These are phyloP conservation scores for Pestalotiopsis sp. DNA, from an alignment of 2,329 filamentous ascomycete genomes.

Conservation along the genomic window DNA sequence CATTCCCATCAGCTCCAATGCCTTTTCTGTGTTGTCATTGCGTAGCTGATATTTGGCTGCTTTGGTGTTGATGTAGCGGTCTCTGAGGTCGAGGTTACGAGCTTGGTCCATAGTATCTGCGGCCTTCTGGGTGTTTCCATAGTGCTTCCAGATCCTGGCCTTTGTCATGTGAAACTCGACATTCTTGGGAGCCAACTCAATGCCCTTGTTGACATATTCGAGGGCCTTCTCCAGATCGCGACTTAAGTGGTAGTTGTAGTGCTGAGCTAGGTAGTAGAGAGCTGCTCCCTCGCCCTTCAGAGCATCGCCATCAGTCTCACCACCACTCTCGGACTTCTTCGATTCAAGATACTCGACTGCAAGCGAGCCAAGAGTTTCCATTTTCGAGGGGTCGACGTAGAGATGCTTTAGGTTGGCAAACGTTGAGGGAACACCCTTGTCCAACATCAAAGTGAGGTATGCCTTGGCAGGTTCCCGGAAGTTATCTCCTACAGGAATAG, in stretches of 20 bases:
- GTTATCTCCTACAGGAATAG: conserved; percentile 60
- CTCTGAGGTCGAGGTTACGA: conserved; percentile 81
- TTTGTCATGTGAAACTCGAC: conserved; percentile 96
- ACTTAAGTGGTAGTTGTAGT: conserved; percentile 91
- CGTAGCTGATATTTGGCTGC: conserved; percentile 95
- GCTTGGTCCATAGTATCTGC: conserved; percentile 88
- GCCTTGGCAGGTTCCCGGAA: conserved; percentile 77
- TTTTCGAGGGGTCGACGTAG: conserved; percentile 79
- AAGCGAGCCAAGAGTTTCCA: conserved; percentile 72
- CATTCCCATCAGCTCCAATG: conserved; percentile 84
- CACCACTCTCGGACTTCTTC: conserved; percentile 46
- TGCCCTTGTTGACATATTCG: conserved; percentile 81
- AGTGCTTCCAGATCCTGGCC: conserved; percentile 92
- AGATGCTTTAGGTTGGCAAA: conserved; percentile 97
- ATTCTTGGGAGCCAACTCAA: conserved; percentile 76
- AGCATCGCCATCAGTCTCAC: conserved; percentile 46
- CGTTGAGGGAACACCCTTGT: conserved; percentile 91
- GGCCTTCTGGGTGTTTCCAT: conserved; percentile 77
- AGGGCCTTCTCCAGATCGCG: conserved; percentile 82
- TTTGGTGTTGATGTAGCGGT: conserved; percentile 98
- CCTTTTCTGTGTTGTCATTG: conserved; percentile 86
- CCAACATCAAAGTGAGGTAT: conserved; percentile 83
- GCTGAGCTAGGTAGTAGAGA: conserved; percentile 92
- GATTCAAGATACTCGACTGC: conserved; percentile 78
- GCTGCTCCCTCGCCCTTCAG: conserved; percentile 74